Evolutionary conservation across 2,329 filamentous ascomycete genomes (phyloP).

Genomic region (Nannizzia gypsea): DNA sequence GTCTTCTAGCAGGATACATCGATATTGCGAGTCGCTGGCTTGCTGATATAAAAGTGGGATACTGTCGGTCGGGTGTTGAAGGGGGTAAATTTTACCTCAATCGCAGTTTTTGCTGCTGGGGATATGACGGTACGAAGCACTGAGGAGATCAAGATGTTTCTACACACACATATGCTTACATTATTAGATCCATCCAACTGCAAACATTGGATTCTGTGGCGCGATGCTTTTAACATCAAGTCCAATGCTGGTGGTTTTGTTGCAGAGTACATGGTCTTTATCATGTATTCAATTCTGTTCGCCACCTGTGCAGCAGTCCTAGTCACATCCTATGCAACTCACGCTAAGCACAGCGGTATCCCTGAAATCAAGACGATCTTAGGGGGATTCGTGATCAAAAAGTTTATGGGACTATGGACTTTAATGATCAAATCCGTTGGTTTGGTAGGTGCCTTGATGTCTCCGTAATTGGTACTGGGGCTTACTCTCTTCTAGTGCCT

Average conservation of each 20-base stretch:
- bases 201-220: constrained; percentile 78
- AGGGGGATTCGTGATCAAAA: constrained; percentile 97
- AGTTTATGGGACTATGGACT: constrained; percentile 85
- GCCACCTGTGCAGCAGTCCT: constrained; percentile 70
- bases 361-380: constrained; percentile 99
- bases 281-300: constrained; percentile 55
- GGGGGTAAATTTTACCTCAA: constrained; percentile 87
- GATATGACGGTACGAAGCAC: constrained; percentile 51
- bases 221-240: constrained; percentile 55
- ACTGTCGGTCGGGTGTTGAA: constrained; percentile 63
- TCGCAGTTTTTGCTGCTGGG: constrained; percentile 84
- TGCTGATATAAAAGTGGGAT: constrained; percentile 80
- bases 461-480: background rate
- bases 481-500: constrained; percentile 44
- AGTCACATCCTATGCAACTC: constrained; percentile 85
- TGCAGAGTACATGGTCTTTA: constrained; percentile 77
- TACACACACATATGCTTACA: constrained; percentile 7
- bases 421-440: constrained; percentile 87
- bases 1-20: constrained; percentile 74
- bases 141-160: background rate
- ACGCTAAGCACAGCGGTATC: constrained; percentile 97
- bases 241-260: constrained; percentile 63
- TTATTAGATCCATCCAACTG: constrained; percentile 59
- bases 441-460: constrained; percentile 30
- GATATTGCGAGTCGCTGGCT: constrained; percentile 89